Evolutionary conservation across 177 flowering plant genomes (phyloP).

Genomic region (Telopea speciosissima): DNA sequence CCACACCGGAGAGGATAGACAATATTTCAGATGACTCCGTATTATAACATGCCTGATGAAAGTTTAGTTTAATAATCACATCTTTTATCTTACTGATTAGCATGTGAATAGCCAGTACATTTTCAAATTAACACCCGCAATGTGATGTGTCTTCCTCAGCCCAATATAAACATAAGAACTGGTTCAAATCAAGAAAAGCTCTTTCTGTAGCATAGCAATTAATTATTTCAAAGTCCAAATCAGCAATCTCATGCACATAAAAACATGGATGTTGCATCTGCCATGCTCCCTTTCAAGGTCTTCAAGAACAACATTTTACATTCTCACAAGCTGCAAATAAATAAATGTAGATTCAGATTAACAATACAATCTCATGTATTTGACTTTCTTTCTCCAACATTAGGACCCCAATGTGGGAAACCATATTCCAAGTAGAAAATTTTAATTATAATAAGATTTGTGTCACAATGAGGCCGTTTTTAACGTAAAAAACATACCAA

Average conservation of each 20-base stretch:
- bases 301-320: too few relatives aligned
- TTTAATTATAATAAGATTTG: too few relatives aligned
- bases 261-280: background rate
- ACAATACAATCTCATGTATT: background rate
- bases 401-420: background rate
- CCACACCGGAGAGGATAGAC: too few relatives aligned
- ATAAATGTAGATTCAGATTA: background rate
- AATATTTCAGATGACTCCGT: background rate
- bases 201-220: background rate
- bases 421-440: background rate
- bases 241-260: background rate
- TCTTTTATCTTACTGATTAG: background rate
- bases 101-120: background rate
- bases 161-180: too few relatives aligned
- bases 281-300: background rate
- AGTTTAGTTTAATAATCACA: background rate
- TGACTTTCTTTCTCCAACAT: background rate
- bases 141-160: too few relatives aligned
- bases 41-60: background rate
- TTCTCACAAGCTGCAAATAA: background rate
- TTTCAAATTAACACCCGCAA: background rate
- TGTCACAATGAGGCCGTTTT: background rate
- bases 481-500: too few relatives aligned
- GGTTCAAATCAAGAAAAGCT: background rate
- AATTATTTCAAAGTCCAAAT: background rate